phyloP scores from a whole-genome alignment of 352 stramenopile genomes.

The Pythium angustatum region DNA sequence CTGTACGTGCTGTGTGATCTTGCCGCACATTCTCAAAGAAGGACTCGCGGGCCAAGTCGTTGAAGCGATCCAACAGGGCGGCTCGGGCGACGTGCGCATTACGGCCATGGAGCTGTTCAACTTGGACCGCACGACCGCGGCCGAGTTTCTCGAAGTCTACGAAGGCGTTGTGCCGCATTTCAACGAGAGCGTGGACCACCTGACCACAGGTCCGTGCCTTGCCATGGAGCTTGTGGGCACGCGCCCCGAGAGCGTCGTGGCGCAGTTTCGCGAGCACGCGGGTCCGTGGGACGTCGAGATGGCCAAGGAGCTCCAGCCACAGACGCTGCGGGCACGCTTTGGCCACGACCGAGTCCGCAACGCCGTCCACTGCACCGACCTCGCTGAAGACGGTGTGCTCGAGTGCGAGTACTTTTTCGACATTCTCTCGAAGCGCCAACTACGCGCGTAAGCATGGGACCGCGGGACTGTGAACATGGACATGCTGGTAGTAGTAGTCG shows the following conservation, averaged over 20 bases:
- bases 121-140: conserved; percentile 81
- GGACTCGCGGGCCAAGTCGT: conserved; percentile 80
- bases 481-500: no score
- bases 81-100: conserved; percentile 60
- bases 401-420: conserved; percentile 95
- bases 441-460: conserved; percentile 30
- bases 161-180: conserved; percentile 92
- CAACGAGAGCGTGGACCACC: conserved; percentile 87
- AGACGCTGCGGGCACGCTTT: conserved; percentile 89
- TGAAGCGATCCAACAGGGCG: conserved; percentile 67
- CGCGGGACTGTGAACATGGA: no score
- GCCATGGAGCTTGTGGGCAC: conserved; percentile 87
- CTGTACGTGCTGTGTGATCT: conserved; percentile 92
- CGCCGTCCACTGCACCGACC: conserved; percentile 93
- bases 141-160: conserved; percentile 93
- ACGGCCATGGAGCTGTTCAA: conserved; percentile 89
- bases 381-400: conserved; percentile 87
- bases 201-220: conserved; percentile 87
- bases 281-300: conserved; percentile 93
- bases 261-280: conserved; percentile 78
- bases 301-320: conserved; percentile 89
- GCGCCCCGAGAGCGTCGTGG: conserved; percentile 52
- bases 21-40: conserved; percentile 92
- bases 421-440: conserved; percentile 79
- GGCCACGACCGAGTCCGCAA: conserved; percentile 88